phyloP scores from a whole-genome alignment of 2,329 filamentous ascomycete species.

The Drechmeria coniospora region DNA sequence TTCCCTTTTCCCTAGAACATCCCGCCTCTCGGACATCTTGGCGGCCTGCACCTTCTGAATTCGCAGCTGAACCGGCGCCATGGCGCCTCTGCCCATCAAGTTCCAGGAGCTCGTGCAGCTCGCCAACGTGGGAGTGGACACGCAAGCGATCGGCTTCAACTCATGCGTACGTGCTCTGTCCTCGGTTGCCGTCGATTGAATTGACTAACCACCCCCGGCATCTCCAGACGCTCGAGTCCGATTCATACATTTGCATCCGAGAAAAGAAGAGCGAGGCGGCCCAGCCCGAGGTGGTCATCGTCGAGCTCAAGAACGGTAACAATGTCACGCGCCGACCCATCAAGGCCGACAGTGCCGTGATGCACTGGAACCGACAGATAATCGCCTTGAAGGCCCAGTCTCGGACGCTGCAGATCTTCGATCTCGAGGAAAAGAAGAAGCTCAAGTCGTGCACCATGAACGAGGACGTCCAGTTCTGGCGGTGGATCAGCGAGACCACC shows the following conservation, averaged over 20 bases:
- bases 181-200: too few species aligned
- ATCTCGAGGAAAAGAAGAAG: conserved; percentile 83
- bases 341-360: conserved; percentile 98
- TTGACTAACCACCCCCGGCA: conserved; percentile 1
- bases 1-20: neutral
- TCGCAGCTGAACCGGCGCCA: conserved; percentile 19
- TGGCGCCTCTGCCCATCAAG: conserved; percentile 73
- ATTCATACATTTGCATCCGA: conserved; percentile 89
- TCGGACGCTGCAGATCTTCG: conserved; percentile 93
- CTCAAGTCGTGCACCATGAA: conserved; percentile 93
- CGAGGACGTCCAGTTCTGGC: conserved; percentile 98
- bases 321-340: conserved; percentile 89
- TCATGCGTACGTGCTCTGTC: conserved; percentile 42
- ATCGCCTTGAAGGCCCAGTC: conserved; percentile 93
- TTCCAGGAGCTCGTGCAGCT: conserved; percentile 79
- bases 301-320: conserved; percentile 96
- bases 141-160: conserved; percentile 55
- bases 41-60: conserved; percentile 7
- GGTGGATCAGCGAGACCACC: conserved; percentile 86
- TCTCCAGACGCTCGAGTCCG: conserved; percentile 84
- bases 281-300: conserved; percentile 86
- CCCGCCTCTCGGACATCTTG: conserved; percentile 5
- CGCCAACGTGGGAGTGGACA: conserved; percentile 30
- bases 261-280: conserved; percentile 79
- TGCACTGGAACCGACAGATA: conserved; percentile 95